Conservation (phyloP, 2,329 filamentous ascomycete species). For the Aureobasidium lini region DNA sequence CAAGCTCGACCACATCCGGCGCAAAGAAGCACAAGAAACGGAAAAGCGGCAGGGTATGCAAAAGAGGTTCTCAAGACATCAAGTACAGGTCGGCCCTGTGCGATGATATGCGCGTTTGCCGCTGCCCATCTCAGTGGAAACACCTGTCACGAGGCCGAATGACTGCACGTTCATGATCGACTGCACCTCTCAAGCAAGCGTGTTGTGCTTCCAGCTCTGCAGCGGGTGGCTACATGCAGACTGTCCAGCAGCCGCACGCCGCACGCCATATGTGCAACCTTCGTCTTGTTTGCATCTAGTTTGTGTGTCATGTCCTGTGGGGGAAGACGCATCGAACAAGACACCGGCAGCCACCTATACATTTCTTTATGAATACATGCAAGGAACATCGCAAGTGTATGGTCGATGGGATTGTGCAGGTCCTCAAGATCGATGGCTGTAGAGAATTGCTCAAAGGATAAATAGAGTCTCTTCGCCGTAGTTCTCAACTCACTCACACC, state of each 20-base stretch:
- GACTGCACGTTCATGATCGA: neutral
- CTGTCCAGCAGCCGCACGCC: neutral
- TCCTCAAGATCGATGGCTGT: neutral
- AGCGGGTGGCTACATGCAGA: neutral
- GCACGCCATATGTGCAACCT: neutral
- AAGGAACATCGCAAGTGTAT: neutral
- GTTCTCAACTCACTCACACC: neutral
- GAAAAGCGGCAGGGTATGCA: constrained; percentile 37
- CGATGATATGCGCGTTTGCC: neutral
- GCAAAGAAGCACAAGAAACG: constrained; percentile 13
- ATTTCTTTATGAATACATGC: neutral
- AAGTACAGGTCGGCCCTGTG: constrained; percentile 44
- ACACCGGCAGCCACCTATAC: neutral
- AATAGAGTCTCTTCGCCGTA: neutral
- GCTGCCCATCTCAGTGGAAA: neutral
- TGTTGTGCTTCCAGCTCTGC: neutral
- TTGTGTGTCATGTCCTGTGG: neutral
- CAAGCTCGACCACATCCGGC: constrained; percentile 13
- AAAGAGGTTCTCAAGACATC: constrained; percentile 32
- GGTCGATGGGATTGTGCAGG: neutral
- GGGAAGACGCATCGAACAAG: neutral
- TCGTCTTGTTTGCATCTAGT: neutral
- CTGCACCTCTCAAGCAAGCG: neutral
- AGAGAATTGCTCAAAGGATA: neutral
- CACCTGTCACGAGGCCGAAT: neutral